A percentile compares a stretch with the other conserved stretches of the same genome.
Evolutionary conservation across 305 asterid species (phyloP).

Genomic region (Solanum hybrid): DNA sequence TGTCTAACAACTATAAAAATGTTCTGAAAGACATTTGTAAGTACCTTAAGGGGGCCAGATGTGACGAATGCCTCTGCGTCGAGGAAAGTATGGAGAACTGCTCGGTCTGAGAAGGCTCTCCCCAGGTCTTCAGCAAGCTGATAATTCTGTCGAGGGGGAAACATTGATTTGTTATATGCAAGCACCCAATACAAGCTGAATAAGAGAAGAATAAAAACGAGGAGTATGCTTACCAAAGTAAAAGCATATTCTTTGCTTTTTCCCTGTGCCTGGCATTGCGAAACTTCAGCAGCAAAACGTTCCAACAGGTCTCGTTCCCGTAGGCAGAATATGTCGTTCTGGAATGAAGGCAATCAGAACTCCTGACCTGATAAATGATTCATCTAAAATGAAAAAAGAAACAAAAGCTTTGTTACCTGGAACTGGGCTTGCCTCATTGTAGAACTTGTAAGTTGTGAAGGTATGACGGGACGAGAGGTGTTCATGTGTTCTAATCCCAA

Average conservation of each 20-base stretch:
- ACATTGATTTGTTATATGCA: background rate
- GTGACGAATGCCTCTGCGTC: conserved; percentile 59
- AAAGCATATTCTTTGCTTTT: conserved; percentile 71
- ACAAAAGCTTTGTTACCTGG: conserved; percentile 41
- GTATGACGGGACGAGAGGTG: conserved; percentile 44
- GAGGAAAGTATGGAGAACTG: conserved; percentile 48
- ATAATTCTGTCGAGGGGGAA: conserved; percentile 42
- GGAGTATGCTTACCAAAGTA: conserved; percentile 32
- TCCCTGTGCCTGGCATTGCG: conserved; percentile 54
- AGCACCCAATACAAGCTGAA: background rate
- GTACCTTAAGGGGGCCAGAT: conserved; percentile 59
- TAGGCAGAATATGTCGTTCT: conserved; percentile 73
- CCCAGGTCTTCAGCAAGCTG: conserved; percentile 97
- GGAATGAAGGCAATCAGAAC: conserved; percentile 14
- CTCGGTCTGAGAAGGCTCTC: conserved; percentile 74
- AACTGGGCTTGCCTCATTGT: conserved; percentile 42
- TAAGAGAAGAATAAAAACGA: background rate
- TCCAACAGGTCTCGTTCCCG: conserved; percentile 78
- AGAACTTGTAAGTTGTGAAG: conserved; percentile 43
- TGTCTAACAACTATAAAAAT: background rate
- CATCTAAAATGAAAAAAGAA: background rate
- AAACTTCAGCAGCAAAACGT: conserved; percentile 69
- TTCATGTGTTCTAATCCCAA: conserved; percentile 96
- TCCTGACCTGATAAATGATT: background rate
- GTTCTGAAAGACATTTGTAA: background rate